These are phyloP conservation scores for Magnaporthiopsis poae DNA, from an alignment of 2,329 filamentous ascomycete genomes.

Conservation along the genomic window DNA sequence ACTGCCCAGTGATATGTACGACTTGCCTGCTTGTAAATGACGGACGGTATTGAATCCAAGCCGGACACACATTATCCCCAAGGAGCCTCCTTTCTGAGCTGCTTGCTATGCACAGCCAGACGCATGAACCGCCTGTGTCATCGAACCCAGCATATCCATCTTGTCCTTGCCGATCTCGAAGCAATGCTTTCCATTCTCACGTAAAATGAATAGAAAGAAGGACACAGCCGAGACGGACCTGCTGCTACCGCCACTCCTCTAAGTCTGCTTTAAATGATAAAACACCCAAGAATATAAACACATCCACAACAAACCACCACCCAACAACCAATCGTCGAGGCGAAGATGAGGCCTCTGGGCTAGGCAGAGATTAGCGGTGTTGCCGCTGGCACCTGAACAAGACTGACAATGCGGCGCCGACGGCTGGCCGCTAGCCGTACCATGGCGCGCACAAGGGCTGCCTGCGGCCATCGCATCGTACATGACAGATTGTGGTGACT, in stretches of 20 bases:
- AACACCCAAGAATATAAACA: not conserved
- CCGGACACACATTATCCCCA: not conserved
- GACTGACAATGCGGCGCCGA: not conserved
- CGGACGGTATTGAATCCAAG: not conserved
- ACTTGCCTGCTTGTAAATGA: not conserved
- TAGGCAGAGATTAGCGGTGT: not conserved
- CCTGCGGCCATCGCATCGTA: not conserved
- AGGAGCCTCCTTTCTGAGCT: not conserved
- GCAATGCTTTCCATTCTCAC: not conserved
- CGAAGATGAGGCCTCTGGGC: not conserved
- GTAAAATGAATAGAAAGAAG: not conserved
- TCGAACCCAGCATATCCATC: not conserved
- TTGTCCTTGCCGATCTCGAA: not conserved
- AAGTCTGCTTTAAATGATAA: not conserved
- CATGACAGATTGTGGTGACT: not conserved
- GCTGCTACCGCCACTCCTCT: not conserved
- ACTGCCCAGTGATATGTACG: not conserved
- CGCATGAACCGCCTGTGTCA: not conserved
- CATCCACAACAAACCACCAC: not conserved
- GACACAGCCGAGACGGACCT: not conserved
- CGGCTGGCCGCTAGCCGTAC: not conserved
- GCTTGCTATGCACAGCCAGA: not conserved
- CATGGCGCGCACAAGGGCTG: not conserved
- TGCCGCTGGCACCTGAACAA: not conserved
- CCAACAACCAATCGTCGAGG: not conserved